These are phyloP conservation scores for Phytomonas francai DNA, from an alignment of 208 protist species.

Conservation along the genomic window DNA sequence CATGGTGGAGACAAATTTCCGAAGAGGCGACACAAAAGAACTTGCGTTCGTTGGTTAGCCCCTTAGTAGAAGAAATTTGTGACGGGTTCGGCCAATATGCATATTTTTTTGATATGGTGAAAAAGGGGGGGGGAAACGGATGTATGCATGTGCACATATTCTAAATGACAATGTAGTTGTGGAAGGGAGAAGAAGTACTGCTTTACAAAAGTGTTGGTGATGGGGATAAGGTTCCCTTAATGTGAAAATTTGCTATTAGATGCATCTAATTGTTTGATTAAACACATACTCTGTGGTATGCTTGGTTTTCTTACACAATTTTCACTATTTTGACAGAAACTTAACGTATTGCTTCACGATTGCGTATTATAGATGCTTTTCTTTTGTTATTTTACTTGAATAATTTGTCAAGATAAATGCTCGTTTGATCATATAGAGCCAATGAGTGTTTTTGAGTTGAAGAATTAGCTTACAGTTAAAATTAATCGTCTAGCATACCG, in stretches of 20 bases:
- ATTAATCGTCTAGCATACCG: neutral
- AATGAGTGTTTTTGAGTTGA: neutral
- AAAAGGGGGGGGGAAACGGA: no score
- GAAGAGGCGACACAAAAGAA: conserved; percentile 12
- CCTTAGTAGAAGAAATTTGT: neutral
- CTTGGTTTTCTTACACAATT: neutral
- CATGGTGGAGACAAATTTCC: conserved; percentile 19
- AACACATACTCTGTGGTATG: no score
- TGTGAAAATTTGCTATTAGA: neutral
- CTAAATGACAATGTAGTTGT: no score
- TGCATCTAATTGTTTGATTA: no score
- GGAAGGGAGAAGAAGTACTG: neutral
- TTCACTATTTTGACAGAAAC: neutral
- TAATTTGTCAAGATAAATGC: neutral
- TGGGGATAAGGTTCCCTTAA: no score
- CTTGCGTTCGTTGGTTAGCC: neutral
- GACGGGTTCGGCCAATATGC: neutral
- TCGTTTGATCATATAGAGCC: neutral
- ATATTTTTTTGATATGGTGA: no score
- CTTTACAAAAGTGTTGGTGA: neutral
- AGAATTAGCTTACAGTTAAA: neutral
- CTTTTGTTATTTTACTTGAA: neutral
- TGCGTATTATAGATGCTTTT: neutral
- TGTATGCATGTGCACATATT: no score
- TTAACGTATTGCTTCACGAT: neutral